Evolutionary conservation across 345 rosid species (phyloP), one percentile per base, ranked within the genome.

Genomic region (Rhizophora mangle): DNA sequence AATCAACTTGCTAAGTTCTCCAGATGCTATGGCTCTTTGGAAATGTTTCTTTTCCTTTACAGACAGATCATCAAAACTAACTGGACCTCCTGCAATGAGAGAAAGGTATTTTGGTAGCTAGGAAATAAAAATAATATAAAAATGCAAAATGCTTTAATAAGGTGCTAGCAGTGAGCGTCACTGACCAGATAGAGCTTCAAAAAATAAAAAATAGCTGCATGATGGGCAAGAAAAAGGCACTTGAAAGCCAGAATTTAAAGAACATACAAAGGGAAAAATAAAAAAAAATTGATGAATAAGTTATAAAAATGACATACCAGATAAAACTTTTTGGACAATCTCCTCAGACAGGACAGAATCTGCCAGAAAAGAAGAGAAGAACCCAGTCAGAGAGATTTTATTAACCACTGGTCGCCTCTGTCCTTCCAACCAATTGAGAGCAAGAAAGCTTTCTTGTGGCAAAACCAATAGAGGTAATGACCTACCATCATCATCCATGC

Each of bases 1-100:
- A 47, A 92, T 90, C 89, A 90, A 78, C 81, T 79, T 95, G 73
- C 99, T 86, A 72, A 95, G 78, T 80, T 90, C 96, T 24, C 99
- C 98, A 60, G 92, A 92, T 64, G 87, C 94, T 75, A 95, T 66
- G 0, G 98, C 94, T 82, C 93, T 89, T 75, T 78, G 90, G 68
- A 95, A 92, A 54, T 71, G 81, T 80, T 85, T 95, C 84, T 80
- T 87, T 84, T 85, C 98, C 70, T 90, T 90, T 61, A 69, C 72
- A 70, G 91, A 84, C 47, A 95, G 77, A 72, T 95, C 96, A 61
- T 95, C 85, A 39, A 87, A 72, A 78, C 72, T 79, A 29, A 90
- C 71, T 69, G 79, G 79, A 59, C 75, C 85, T 65, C 91, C 96
- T 87, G 79, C 63, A 49, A 49, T 16, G 9, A 66, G 49, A 56